Base-by-base conservation (phyloP, 2,329 filamentous ascomycete species). In the Golovinomyces cichoracearum region DNA sequence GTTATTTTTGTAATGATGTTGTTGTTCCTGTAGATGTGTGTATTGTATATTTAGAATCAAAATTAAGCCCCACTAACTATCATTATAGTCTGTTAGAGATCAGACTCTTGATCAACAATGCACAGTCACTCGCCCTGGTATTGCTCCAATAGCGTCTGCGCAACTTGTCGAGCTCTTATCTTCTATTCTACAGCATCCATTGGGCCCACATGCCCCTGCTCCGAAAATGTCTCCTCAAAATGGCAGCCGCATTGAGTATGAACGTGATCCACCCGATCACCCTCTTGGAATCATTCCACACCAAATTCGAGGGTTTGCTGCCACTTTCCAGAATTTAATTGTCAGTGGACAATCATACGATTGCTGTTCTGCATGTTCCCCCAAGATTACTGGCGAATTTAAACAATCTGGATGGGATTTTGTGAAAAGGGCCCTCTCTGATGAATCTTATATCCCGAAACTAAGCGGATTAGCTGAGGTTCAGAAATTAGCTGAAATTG, bases 1-100 rank as follows among this genome's bases (percentile, higher is more conserved):
- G 90, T 64, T 98, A 98, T 62, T 98, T 95, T 64, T 98, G 90
- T 65, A 95, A 93, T 58, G 90, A 98, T 61, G 88, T 98, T 23
- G 88, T 95, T 46, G 83, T 88, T 5, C 90, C 90, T 21, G 80
- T 80, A 53, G 84, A 95, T 66, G 86, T 93, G 67, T 75, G 80
- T 71, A 38, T 15, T 19, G 21, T 15, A 0, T 4, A 4, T 40
- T 23, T 4, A 40, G n/a, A 21, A 15, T n/a, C 23, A 38, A 5
- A 33, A 22, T 21, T 13, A 1, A 42, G 10, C 29, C 15, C 10
- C 40, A 33, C 55, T 58, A 53, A 50, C 48, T 40, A 49, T 25
- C 33, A n/a, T 25, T 51, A 45, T 58, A 93, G 83, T 93, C 85
- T 2, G 73, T 93, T 60, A 93, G 88, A 63, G 85, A 93, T 58